phyloP scores from a whole-genome alignment of 257 asterid species.

The Petunia secreta region DNA sequence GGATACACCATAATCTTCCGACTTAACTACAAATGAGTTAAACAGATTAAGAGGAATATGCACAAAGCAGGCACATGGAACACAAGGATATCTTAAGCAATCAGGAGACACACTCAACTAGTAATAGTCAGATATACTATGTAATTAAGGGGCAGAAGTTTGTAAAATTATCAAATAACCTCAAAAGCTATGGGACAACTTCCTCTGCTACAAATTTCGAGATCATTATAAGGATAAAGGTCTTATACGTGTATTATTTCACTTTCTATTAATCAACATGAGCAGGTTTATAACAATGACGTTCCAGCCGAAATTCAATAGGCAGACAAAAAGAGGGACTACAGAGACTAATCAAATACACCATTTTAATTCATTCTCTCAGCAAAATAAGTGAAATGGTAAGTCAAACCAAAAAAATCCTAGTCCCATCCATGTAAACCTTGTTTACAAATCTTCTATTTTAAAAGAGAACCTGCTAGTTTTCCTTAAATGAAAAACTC shows the following conservation, averaged over 20 bases:
- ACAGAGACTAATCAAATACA: background rate
- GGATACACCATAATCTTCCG: background rate
- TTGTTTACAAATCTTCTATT: background rate
- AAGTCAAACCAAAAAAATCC: background rate
- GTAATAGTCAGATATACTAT: background rate
- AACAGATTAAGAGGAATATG: constrained; percentile 1
- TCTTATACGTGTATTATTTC: background rate
- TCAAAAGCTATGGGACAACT: background rate
- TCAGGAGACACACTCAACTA: background rate
- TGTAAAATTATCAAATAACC: background rate
- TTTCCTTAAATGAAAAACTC: background rate
- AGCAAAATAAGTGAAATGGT: background rate
- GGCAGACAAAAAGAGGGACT: background rate
- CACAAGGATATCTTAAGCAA: background rate
- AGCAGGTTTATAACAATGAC: background rate
- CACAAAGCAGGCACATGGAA: background rate
- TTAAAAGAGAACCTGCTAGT: background rate
- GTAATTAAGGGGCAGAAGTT: background rate
- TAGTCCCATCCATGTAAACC: background rate
- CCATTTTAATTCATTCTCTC: background rate
- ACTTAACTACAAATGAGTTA: background rate
- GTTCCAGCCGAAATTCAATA: background rate
- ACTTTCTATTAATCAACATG: background rate
- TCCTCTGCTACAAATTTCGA: background rate
- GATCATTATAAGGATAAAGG: constrained; percentile 15